Percentiles rank a stretch among this genome's conserved stretches.
phyloP scores from a whole-genome alignment of 2,329 filamentous ascomycete species.

The Chaetomiaceae sp. region DNA sequence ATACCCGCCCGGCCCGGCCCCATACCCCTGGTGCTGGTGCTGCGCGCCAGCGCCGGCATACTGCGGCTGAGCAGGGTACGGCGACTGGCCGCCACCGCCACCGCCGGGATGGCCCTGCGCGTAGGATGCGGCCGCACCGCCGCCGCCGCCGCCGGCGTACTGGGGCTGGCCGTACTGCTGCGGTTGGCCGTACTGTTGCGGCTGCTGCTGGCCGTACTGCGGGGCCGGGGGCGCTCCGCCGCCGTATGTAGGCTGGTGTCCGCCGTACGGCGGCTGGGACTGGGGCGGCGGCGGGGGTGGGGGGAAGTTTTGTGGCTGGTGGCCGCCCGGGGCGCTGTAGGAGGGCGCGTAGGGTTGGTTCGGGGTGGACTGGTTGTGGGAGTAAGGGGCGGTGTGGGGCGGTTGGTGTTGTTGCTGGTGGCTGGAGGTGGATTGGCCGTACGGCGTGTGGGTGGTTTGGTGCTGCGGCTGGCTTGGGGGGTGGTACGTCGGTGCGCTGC shows the following conservation, averaged over 20 bases:
- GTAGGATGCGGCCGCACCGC: constrained; percentile 7
- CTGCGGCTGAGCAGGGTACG: constrained; percentile 18
- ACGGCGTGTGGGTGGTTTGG: constrained; percentile 24
- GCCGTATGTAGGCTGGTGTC: not conserved
- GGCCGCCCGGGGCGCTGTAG: constrained; percentile 15
- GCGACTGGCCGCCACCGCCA: constrained; percentile 3
- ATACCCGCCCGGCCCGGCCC: constrained; percentile 4
- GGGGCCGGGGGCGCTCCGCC: not conserved
- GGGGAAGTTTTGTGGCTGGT: constrained; percentile 5
- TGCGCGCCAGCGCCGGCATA: constrained; percentile 15
- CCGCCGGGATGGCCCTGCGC: not conserved
- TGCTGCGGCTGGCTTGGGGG: constrained; percentile 16
- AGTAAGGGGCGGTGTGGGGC: not conserved
- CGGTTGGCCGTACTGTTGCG: constrained; percentile 5
- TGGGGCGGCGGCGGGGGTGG: constrained; percentile 3
- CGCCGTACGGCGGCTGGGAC: constrained; percentile 7
- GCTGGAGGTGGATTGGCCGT: constrained; percentile 13
- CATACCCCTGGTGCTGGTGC: constrained; percentile 10
- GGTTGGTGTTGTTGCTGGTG: constrained; percentile 16
- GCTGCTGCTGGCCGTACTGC: constrained; percentile 2
- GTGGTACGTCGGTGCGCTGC: constrained; percentile 22
- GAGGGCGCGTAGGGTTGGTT: constrained; percentile 18
- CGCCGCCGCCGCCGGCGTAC: constrained; percentile 8
- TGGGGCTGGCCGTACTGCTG: constrained; percentile 6
- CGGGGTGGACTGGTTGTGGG: constrained; percentile 11